phyloP scores from a whole-genome alignment of 371 early-diverging fungal genomes.

The Smittium mucronatum region DNA sequence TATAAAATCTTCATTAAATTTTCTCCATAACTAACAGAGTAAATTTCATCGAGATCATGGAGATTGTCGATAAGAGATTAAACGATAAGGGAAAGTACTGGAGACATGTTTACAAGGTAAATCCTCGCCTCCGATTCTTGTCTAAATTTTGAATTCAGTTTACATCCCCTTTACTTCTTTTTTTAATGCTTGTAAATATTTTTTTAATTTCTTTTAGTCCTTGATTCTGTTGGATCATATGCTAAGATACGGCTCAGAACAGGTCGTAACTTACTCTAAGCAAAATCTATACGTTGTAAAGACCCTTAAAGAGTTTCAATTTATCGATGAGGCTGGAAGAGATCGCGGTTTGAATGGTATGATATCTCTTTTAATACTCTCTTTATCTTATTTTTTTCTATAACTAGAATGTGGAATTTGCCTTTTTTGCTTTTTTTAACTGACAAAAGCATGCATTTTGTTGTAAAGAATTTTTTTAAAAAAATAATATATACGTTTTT shows the following conservation, averaged over 20 bases:
- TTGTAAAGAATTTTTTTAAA: no score
- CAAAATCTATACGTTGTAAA: constrained; percentile 85
- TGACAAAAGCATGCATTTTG: no score
- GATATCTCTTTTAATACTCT: background rate
- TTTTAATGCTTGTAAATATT: background rate
- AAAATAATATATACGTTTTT: background rate
- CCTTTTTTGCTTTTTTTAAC: no score
- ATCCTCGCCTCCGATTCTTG: no score
- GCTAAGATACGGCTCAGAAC: constrained; percentile 69
- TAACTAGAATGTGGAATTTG: no score
- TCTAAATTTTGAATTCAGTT: no score
- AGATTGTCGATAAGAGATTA: constrained; percentile 88
- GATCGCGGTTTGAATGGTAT: constrained; percentile 68
- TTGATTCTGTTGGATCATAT: constrained; percentile 51
- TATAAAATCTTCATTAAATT: background rate
- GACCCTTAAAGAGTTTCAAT: constrained; percentile 90
- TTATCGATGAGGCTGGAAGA: constrained; percentile 77
- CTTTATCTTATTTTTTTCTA: background rate
- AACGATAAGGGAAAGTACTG: constrained; percentile 96
- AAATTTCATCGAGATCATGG: constrained; percentile 84
- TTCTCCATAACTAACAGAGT: background rate
- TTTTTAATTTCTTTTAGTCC: constrained; percentile 29
- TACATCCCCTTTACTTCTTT: constrained; percentile 6
- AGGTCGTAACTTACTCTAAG: constrained; percentile 73
- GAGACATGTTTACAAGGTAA: constrained; percentile 96